A percentile compares a stretch with the other conserved stretches of the same genome.
Conservation (phyloP, 371 early-diverging fungal genomes). For the Caulochytrium protostelioides region DNA sequence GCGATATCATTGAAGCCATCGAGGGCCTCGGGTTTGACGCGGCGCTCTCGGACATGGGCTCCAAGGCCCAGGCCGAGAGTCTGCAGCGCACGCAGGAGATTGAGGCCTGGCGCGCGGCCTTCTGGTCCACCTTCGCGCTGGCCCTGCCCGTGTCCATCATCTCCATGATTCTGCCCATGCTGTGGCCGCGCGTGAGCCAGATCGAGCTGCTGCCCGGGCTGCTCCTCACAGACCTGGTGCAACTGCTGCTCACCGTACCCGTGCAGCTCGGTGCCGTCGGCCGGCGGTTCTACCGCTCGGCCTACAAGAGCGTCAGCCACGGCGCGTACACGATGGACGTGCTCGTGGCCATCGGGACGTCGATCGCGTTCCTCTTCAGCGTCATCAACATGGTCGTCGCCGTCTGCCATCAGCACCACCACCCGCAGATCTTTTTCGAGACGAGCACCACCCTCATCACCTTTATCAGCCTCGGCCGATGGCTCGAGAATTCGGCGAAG, state of each 20-base stretch:
- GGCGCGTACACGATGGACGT: conserved; percentile 88
- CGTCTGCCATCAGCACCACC: conserved; percentile 19
- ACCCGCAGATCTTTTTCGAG: conserved; percentile 73
- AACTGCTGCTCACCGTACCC: conserved; percentile 53
- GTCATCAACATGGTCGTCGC: conserved; percentile 33
- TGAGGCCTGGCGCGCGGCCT: conserved; percentile 46
- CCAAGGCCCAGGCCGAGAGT: conserved; percentile 67
- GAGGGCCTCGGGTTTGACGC: conserved; percentile 72
- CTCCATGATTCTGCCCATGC: conserved; percentile 57
- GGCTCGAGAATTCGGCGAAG: conserved; percentile 82
- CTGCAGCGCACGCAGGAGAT: conserved; percentile 69
- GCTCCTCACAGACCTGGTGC: conserved; percentile 35
- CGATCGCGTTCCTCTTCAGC: conserved; percentile 59
- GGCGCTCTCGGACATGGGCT: conserved; percentile 32
- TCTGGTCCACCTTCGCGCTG: conserved; percentile 37
- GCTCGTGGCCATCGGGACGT: conserved; percentile 65
- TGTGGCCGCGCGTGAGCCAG: conserved; percentile 4
- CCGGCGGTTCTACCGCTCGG: conserved; percentile 46
- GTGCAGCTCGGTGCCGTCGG: conserved; percentile 82
- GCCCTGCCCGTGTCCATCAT: conserved; percentile 64
- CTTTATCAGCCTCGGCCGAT: conserved; percentile 73
- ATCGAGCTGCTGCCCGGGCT: conserved; percentile 29
- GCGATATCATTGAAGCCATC: conserved; percentile 55
- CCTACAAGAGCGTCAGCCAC: conserved; percentile 55
- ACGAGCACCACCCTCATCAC: conserved; percentile 72